A percentile compares a stretch with the other conserved stretches of the same genome.
Evolutionary conservation across 108 stramenopile species (phyloP).

Genomic region (Bacterosira constricta): DNA sequence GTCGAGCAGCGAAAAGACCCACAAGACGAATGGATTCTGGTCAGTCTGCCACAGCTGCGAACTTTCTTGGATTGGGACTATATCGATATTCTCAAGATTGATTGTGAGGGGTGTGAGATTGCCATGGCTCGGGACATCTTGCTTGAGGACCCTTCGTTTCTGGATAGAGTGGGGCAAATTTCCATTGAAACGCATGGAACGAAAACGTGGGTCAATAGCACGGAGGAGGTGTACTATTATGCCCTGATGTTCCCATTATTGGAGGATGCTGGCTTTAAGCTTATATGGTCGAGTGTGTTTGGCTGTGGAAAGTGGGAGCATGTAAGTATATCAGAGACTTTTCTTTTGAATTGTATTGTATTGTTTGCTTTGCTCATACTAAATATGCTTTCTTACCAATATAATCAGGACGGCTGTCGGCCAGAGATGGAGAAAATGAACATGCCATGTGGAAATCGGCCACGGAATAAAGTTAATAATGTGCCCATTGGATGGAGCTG

Average conservation of each 20-base stretch:
- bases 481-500: too few species aligned
- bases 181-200: conserved; percentile 55
- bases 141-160: conserved; percentile 49
- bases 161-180: conserved; percentile 50
- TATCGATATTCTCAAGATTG: conserved; percentile 52
- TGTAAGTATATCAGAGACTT: too few species aligned
- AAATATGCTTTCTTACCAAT: too few species aligned
- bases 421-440: too few species aligned
- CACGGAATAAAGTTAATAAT: too few species aligned
- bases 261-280: conserved; percentile 55
- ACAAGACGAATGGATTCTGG: too few species aligned
- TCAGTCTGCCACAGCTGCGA: conserved; percentile 31
- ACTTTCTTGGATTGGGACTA: conserved; percentile 34
- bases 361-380: too few species aligned
- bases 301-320: too few species aligned
- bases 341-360: too few species aligned
- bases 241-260: conserved; percentile 42
- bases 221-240: conserved; percentile 53
- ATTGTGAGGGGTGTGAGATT: conserved; percentile 64
- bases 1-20: conserved; percentile 16
- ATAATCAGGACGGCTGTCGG: too few species aligned
- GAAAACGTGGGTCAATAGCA: conserved; percentile 43
- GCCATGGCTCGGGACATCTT: conserved; percentile 56
- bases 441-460: too few species aligned
- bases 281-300: conserved; percentile 38